Percentiles rank a stretch among this genome's conserved stretches.
Conservation (phyloP, 768 basidiomycete genomes). For the Stropharia rugosoannulata region DNA sequence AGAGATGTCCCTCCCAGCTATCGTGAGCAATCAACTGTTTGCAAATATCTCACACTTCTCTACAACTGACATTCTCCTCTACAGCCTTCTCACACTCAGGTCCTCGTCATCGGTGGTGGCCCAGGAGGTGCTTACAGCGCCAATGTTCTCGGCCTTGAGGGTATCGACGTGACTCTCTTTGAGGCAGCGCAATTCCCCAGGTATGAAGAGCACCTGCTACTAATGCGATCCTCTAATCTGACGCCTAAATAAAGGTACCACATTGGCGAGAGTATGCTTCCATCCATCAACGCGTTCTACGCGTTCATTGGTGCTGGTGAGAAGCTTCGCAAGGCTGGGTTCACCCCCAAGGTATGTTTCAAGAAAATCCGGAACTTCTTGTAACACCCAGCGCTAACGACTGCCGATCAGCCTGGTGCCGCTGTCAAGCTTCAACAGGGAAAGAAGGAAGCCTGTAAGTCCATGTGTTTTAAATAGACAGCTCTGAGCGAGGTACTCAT, state of each 20-base stretch:
- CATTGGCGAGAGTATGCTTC: conserved; percentile 38
- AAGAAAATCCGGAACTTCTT: neutral
- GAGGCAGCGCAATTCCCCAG: conserved; percentile 46
- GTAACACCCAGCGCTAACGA: neutral
- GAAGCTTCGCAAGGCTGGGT: conserved; percentile 30
- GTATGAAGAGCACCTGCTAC: neutral
- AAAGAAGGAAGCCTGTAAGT: conserved; percentile 38
- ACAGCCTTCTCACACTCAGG: conserved; percentile 20
- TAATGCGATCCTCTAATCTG: neutral
- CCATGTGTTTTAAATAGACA: neutral
- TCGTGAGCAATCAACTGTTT: neutral
- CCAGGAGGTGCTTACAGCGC: conserved; percentile 50
- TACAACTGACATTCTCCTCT: neutral
- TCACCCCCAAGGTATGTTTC: conserved; percentile 15
- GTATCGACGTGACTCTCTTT: conserved; percentile 35
- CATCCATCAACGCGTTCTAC: conserved; percentile 33
- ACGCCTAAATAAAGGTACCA: conserved; percentile 26
- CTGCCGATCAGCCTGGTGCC: conserved; percentile 31
- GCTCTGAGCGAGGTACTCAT: neutral
- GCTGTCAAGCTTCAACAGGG: conserved; percentile 38
- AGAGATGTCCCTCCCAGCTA: neutral
- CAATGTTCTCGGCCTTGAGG: conserved; percentile 40
- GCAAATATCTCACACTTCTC: neutral
- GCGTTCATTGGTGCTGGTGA: conserved; percentile 35
- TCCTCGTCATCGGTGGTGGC: conserved; percentile 44